Evolutionary conservation across 2,329 filamentous ascomycete species (phyloP).

Genomic region (Fusarium globosum): DNA sequence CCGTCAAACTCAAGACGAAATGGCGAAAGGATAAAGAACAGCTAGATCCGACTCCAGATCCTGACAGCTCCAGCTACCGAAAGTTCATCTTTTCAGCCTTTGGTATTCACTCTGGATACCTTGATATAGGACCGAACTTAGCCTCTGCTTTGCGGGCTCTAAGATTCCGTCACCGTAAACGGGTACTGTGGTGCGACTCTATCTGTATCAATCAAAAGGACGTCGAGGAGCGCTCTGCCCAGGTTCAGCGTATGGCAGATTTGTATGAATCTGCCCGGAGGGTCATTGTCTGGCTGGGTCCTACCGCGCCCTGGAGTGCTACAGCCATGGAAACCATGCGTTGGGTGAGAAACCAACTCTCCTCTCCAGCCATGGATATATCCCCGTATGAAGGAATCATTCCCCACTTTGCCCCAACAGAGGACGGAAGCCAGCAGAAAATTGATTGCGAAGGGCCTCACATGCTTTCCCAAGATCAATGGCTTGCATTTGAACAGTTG

Average conservation of each 20-base stretch:
- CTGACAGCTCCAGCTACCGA: too few relatives aligned
- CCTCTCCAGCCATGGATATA: not conserved
- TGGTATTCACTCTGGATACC: not conserved
- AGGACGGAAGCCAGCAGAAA: too few relatives aligned
- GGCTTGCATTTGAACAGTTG: not conserved
- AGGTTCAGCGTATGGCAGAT: not conserved
- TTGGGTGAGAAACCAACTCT: not conserved
- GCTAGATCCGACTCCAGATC: too few relatives aligned
- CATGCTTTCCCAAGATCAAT: not conserved
- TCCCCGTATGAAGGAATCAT: rapidly evolving
- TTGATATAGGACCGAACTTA: not conserved
- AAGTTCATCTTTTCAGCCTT: too few relatives aligned
- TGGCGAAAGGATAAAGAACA: not conserved
- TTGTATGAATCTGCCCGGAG: not conserved
- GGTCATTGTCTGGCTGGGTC: slow-evolving; percentile 2
- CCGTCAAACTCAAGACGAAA: not conserved
- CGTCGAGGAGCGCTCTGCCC: not conserved
- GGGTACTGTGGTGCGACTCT: not conserved
- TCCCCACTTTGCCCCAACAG: not conserved
- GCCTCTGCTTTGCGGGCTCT: not conserved
- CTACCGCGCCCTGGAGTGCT: not conserved
- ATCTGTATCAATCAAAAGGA: slow-evolving; percentile 2
- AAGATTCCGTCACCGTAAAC: not conserved
- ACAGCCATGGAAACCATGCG: not conserved
- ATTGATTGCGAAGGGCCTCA: not conserved